Evolutionary conservation across 345 rosid genomes (phyloP).

Genomic region (Pistacia integerrima): DNA sequence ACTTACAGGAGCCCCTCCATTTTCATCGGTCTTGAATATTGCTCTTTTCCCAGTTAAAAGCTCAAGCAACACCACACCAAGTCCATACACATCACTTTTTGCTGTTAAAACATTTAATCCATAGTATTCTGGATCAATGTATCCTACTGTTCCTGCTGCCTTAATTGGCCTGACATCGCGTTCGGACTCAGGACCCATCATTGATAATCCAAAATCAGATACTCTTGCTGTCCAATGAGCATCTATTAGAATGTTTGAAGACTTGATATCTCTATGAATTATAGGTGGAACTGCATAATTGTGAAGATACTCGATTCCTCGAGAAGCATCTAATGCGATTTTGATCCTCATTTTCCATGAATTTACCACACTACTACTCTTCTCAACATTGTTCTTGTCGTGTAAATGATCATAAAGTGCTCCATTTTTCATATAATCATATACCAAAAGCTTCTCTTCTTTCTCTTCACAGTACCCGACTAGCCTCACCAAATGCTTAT

Average conservation of each 20-base stretch:
- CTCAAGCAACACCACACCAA: constrained; percentile 83
- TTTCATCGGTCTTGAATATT: constrained; percentile 51
- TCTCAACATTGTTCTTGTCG: constrained; percentile 55
- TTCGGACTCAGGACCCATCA: constrained; percentile 64
- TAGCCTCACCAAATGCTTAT: constrained; percentile 85
- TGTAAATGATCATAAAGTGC: constrained; percentile 85
- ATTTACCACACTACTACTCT: constrained; percentile 61
- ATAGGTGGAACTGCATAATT: constrained; percentile 81
- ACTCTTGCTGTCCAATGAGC: constrained; percentile 73
- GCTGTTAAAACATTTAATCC: constrained; percentile 77
- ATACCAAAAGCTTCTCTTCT: constrained; percentile 84
- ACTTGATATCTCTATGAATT: constrained; percentile 88
- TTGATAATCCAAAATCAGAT: constrained; percentile 82
- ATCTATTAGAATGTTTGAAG: constrained; percentile 81
- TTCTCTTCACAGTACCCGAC: constrained; percentile 85
- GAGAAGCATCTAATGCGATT: constrained; percentile 77
- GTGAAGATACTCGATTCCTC: constrained; percentile 91
- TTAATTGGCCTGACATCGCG: constrained; percentile 49
- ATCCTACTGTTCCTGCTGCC: constrained; percentile 90
- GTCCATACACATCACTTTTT: constrained; percentile 88
- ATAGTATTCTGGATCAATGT: constrained; percentile 92
- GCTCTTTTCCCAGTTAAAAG: constrained; percentile 78
- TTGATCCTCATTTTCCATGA: constrained; percentile 90
- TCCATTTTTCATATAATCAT: constrained; percentile 89
- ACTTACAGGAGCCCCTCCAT: constrained; percentile 48